Evolutionary conservation across 73 alveolate species (phyloP).

Genomic region (Paraurostyla sp.): DNA sequence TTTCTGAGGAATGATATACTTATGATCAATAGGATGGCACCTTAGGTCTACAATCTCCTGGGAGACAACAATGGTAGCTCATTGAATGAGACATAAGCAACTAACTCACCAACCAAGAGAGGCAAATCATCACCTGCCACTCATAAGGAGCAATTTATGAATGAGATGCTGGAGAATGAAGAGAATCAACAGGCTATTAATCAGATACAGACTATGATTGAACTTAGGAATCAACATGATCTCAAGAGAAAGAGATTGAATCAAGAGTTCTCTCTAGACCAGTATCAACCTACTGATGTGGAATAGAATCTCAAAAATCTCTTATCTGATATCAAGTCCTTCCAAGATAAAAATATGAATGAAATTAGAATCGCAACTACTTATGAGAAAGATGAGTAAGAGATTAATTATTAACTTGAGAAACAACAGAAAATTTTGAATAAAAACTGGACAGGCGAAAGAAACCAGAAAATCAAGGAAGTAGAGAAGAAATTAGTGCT

Average conservation of each 20-base stretch:
- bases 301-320: neutral
- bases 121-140: neutral
- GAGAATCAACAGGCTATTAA: slow-evolving; percentile 1
- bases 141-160: slow-evolving; percentile 11
- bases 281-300: slow-evolving; percentile 24
- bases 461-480: slow-evolving; percentile 6
- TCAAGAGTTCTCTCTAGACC: neutral
- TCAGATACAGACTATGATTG: slow-evolving; percentile 15
- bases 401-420: neutral
- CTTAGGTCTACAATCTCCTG: neutral
- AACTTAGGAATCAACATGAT: neutral
- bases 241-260: neutral
- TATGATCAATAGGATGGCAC: neutral
- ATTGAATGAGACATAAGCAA: too few relatives aligned
- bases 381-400: slow-evolving; percentile 34
- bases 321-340: neutral
- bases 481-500: slow-evolving; percentile 13
- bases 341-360: neutral
- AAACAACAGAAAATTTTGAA: neutral
- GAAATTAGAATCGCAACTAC: neutral
- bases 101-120: neutral
- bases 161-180: neutral
- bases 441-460: slow-evolving; percentile 55
- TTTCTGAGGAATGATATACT: slow-evolving; percentile 11
- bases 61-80: neutral